Evolutionary conservation across 1,284 basidiomycete genomes (phyloP), one percentile per base, ranked within the genome.

Genomic region (Ganoderma boninense): DNA sequence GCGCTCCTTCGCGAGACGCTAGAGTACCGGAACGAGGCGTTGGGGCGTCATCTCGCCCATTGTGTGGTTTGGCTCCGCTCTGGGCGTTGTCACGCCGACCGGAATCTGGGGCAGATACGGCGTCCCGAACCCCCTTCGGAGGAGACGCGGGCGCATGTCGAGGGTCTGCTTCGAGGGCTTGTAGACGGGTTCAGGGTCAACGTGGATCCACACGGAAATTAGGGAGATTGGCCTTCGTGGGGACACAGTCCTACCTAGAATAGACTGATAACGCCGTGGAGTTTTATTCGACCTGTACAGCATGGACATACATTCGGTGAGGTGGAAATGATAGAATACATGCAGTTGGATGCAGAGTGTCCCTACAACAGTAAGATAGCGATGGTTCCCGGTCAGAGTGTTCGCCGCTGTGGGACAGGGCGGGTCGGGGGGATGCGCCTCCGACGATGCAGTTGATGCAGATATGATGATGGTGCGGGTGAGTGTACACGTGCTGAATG

Each of bases 311-410:
- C 8, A 44, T 52, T 35, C 35, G 57, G 65, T 35, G 60, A 63
- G 63, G 46, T 29, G 32, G 62, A 35, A 71, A 69, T 57, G 70
- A 70, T 77, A 75, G 62, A 66, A 74, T 77, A 76, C 74, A 77
- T 77, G 78, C 78, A 79, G 77, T 79, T 79, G 78, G 78, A 79
- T 79, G 78, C 77, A 77, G 62, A 62, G 32, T 60, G 73, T 74
- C 74, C 72, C 74, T 74, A 71, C 73, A 71, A 68, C 67, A 64
- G 62, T 43, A 61, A 26, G 29, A 49, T 49, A 35, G 60, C 44
- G 66, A 56, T 43, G 20, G 60, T 65, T 62, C 26, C 61, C 46
- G 29, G 38, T 38, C 23, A 49, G 62, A 57, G 54, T 29, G 49
- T 61, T 64, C 46, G 59, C 67, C 57, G 67, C 56, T 69, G 72